phyloP scores from a whole-genome alignment of 352 stramenopile genomes.

The Pythium periplocum region DNA sequence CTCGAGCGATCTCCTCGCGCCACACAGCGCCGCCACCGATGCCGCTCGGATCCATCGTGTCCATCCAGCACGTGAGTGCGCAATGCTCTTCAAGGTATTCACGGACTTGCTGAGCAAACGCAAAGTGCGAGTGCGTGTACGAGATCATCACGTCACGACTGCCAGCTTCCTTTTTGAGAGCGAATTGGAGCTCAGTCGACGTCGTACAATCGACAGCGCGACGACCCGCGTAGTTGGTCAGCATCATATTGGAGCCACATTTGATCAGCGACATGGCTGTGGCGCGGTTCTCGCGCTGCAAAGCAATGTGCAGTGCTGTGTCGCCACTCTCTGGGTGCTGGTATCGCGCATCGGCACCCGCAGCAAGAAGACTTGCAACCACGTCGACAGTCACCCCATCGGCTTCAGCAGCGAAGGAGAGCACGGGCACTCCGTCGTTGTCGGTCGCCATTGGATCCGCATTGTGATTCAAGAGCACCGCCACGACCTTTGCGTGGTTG shows the following conservation, averaged over 20 bases:
- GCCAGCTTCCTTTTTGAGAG: constrained; percentile 67
- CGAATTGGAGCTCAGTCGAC: constrained; percentile 70
- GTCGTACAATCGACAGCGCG: constrained; percentile 78
- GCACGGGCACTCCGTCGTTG: constrained; percentile 35
- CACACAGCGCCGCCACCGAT: constrained; percentile 74
- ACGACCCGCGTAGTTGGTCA: constrained; percentile 51
- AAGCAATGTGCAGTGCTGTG: constrained; percentile 67
- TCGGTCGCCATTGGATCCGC: constrained; percentile 44
- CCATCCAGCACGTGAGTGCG: constrained; percentile 74
- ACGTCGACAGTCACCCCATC: constrained; percentile 46
- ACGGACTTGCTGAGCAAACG: constrained; percentile 55
- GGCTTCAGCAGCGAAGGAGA: constrained; percentile 62
- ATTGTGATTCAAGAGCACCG: constrained; percentile 37
- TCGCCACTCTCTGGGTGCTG: constrained; percentile 39
- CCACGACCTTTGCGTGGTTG: constrained; percentile 48
- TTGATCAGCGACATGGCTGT: constrained; percentile 69
- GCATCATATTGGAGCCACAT: constrained; percentile 65
- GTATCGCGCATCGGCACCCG: constrained; percentile 37
- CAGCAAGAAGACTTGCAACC: constrained; percentile 34
- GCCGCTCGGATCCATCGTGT: constrained; percentile 75
- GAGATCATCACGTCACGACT: constrained; percentile 80
- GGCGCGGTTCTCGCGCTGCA: constrained; percentile 60
- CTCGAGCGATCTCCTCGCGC: constrained; percentile 76
- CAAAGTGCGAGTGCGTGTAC: constrained; percentile 67
- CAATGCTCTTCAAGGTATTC: constrained; percentile 55